phyloP scores from a whole-genome alignment of 1,139 yeast species.

The Geotrichum cucujoidarum region DNA sequence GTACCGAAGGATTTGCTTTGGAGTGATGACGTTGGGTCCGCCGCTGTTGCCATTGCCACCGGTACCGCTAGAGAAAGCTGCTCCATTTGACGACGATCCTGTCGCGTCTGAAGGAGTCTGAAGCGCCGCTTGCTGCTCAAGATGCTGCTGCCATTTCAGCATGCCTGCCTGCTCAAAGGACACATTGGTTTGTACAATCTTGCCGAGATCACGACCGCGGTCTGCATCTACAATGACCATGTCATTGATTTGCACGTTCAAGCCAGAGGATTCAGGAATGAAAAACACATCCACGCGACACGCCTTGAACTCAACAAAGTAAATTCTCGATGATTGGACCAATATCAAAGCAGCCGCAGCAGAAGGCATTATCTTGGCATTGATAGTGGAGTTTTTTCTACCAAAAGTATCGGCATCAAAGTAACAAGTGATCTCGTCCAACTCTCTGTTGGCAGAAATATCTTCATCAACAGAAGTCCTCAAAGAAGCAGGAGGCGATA shows the following conservation, averaged over 20 bases:
- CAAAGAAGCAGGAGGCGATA: neutral
- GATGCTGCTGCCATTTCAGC: conserved; percentile 74
- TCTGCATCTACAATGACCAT: conserved; percentile 95
- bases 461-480: neutral
- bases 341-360: conserved; percentile 25
- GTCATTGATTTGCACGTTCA: conserved; percentile 60
- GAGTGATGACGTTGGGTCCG: conserved; percentile 30
- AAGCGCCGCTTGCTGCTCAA: conserved; percentile 64
- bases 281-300: conserved; percentile 83
- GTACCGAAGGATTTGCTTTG: conserved; percentile 71
- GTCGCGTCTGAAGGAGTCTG: conserved; percentile 31
- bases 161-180: conserved; percentile 73
- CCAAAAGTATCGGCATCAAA: conserved; percentile 27
- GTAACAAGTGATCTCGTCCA: conserved; percentile 17
- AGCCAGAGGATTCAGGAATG: conserved; percentile 49
- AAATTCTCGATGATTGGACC: conserved; percentile 40
- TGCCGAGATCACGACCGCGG: conserved; percentile 87
- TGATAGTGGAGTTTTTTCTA: conserved; percentile 20
- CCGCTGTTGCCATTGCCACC: neutral
- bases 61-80: neutral
- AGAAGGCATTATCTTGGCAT: conserved; percentile 5
- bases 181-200: conserved; percentile 62
- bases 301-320: conserved; percentile 78
- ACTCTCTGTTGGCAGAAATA: neutral
- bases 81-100: neutral